Percentiles rank a stretch among this genome's conserved stretches.
Evolutionary conservation across 139 green algal species (phyloP).

Genomic region (Chlorella sp.): DNA sequence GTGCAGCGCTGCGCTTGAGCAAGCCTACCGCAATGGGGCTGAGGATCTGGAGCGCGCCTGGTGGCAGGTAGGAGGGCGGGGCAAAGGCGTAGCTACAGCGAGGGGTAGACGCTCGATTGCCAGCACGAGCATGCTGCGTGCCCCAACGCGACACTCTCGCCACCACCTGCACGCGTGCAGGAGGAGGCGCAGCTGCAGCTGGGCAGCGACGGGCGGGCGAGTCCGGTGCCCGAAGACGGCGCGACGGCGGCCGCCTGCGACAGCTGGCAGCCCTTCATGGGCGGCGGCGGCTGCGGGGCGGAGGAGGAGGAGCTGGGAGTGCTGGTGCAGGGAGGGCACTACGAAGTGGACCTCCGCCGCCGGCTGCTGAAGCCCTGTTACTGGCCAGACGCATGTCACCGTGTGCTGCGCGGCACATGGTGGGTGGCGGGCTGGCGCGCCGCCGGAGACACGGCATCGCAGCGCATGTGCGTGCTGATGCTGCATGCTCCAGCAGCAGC

Average conservation of each 20-base stretch:
- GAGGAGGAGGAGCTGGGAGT: conserved; percentile 21
- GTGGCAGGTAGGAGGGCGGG: neutral
- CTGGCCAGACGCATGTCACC: conserved; percentile 45
- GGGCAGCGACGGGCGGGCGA: neutral
- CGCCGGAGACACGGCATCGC: too few relatives aligned
- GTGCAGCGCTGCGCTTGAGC: too few relatives aligned
- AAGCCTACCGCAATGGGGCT: neutral
- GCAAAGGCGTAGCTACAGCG: neutral
- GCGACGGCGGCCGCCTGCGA: neutral
- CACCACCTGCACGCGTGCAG: conserved; percentile 40
- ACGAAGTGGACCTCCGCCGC: conserved; percentile 55
- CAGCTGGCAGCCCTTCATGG: conserved; percentile 19
- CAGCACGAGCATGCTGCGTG: too few relatives aligned
- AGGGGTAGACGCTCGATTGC: too few relatives aligned
- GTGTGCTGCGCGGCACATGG: conserved; percentile 58
- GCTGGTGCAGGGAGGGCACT: conserved; percentile 44
- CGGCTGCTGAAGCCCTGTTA: conserved; percentile 53
- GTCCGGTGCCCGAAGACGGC: neutral
- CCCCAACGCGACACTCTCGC: neutral
- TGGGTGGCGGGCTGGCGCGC: too few relatives aligned
- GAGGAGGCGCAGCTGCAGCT: conserved; percentile 44
- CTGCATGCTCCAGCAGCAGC: too few relatives aligned
- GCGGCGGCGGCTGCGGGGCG: neutral
- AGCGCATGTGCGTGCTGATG: too few relatives aligned
- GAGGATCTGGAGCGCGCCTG: neutral